These are phyloP conservation scores for Acer yangbiense DNA, from an alignment of 345 rosid genomes.

Conservation along the genomic window DNA sequence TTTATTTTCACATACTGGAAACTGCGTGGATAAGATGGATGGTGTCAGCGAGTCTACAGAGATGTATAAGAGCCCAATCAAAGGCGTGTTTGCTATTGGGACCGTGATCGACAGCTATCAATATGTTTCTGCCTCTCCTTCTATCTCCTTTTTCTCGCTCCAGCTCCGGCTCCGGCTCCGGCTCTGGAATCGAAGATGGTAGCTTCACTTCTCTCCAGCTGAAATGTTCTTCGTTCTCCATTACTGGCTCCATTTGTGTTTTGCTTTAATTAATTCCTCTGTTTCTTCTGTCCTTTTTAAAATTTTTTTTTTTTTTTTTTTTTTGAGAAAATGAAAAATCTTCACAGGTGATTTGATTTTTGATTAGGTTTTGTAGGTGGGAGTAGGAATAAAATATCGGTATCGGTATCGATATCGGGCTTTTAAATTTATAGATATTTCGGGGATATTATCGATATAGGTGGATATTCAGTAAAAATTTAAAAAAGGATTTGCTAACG, in stretches of 20 bases:
- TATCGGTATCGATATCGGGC: too few relatives aligned
- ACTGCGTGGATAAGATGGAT: conserved; percentile 84
- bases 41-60: conserved; percentile 85
- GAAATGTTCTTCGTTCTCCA: conserved; percentile 65
- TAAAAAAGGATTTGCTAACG: too few relatives aligned
- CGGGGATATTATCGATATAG: too few relatives aligned
- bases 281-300: too few relatives aligned
- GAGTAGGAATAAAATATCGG: too few relatives aligned
- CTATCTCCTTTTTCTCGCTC: conserved; percentile 76
- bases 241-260: conserved; percentile 49
- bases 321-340: too few relatives aligned
- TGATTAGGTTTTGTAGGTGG: too few relatives aligned
- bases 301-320: not conserved
- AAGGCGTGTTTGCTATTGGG: conserved; percentile 71
- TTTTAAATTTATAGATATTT: too few relatives aligned
- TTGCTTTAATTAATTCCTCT: too few relatives aligned
- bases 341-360: too few relatives aligned
- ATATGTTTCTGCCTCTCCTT: conserved; percentile 65
- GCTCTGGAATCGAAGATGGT: conserved; percentile 49
- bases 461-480: too few relatives aligned
- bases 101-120: conserved; percentile 65
- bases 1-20: conserved; percentile 43
- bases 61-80: conserved; percentile 74
- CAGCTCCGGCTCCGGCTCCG: conserved; percentile 45
- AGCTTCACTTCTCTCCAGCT: conserved; percentile 60